A percentile compares a stretch with the other conserved stretches of the same genome.
Conservation (phyloP, 1,139 yeast genomes). For the Petasospora rhodanensis region DNA sequence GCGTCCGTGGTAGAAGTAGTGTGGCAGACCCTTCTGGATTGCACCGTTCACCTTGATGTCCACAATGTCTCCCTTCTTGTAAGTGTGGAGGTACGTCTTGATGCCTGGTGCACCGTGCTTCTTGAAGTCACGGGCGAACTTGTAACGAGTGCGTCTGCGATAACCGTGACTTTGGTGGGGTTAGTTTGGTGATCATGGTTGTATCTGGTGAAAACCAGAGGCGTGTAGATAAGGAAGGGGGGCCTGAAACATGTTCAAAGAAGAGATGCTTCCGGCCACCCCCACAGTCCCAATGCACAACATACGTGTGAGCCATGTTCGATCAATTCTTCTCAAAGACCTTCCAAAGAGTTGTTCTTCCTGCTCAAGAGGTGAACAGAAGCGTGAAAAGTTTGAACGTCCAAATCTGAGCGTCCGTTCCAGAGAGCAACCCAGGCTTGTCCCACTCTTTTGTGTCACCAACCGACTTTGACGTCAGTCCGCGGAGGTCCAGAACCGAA, state of each 20-base stretch:
- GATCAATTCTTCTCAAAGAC: too few relatives aligned
- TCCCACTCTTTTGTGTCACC: too few relatives aligned
- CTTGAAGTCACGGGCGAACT: conserved; percentile 98
- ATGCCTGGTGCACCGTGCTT: conserved; percentile 90
- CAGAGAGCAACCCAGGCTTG: too few relatives aligned
- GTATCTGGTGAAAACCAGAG: not conserved
- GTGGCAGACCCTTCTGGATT: conserved; percentile 99
- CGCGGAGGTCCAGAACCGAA: too few relatives aligned
- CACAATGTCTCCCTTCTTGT: conserved; percentile 98
- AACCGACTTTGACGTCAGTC: too few relatives aligned
- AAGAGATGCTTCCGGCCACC: too few relatives aligned
- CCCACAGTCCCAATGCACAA: too few relatives aligned
- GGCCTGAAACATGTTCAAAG: too few relatives aligned
- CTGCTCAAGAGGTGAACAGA: too few relatives aligned
- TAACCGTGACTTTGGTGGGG: conserved; percentile 71
- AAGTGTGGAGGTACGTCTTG: conserved; percentile 93
- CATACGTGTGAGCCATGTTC: conserved; percentile 19
- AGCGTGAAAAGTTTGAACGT: too few relatives aligned
- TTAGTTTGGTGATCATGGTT: not conserved
- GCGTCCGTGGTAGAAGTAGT: conserved; percentile 99
- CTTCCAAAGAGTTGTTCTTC: too few relatives aligned
- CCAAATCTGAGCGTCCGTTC: too few relatives aligned
- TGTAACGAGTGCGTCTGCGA: conserved; percentile 99
- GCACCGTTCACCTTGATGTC: conserved; percentile 99
- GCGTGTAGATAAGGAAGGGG: not conserved